Conservation (phyloP, 2,329 filamentous ascomycete genomes). For the Pseudonectria buxi region DNA sequence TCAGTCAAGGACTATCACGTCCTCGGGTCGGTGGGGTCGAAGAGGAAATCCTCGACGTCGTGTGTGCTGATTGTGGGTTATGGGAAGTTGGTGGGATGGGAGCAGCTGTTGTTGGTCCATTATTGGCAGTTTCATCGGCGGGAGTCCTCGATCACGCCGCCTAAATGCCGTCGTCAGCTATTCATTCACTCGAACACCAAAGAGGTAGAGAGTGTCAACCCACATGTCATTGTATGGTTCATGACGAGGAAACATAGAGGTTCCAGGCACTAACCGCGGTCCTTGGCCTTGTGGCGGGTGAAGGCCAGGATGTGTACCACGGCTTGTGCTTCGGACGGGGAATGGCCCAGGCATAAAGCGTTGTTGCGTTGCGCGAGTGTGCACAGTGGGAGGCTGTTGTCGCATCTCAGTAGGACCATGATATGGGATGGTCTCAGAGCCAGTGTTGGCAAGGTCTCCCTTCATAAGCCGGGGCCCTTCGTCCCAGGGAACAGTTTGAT, state of each 20-base stretch:
- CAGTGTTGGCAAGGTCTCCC: conserved; percentile 12
- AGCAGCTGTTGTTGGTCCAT: conserved; percentile 8
- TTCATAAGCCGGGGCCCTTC: conserved; percentile 13
- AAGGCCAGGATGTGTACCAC: conserved; percentile 6
- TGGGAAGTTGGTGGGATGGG: conserved; percentile 10
- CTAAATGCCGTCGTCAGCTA: conserved; percentile 13
- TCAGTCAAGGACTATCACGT: conserved; percentile 28
- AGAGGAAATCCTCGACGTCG: conserved; percentile 12
- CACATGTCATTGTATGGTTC: conserved; percentile 20
- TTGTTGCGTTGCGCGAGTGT: conserved; percentile 6
- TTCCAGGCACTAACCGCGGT: conserved; percentile 9
- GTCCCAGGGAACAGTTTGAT: conserved; percentile 14
- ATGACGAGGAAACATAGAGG: conserved; percentile 6
- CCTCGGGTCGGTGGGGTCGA: conserved; percentile 17
- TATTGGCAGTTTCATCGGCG: not conserved
- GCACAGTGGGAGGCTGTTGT: conserved; percentile 3
- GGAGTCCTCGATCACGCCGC: conserved; percentile 8
- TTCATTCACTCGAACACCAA: too few relatives aligned
- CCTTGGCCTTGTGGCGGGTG: conserved; percentile 6
- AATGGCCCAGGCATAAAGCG: conserved; percentile 4
- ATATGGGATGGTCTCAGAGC: conserved; percentile 14
- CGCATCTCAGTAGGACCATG: conserved; percentile 5
- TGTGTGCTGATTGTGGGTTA: conserved; percentile 8
- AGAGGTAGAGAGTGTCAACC: conserved; percentile 5
- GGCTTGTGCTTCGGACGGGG: conserved; percentile 4